Base-by-base conservation (phyloP, 345 rosid species). In the Sonneratia caseolaris region DNA sequence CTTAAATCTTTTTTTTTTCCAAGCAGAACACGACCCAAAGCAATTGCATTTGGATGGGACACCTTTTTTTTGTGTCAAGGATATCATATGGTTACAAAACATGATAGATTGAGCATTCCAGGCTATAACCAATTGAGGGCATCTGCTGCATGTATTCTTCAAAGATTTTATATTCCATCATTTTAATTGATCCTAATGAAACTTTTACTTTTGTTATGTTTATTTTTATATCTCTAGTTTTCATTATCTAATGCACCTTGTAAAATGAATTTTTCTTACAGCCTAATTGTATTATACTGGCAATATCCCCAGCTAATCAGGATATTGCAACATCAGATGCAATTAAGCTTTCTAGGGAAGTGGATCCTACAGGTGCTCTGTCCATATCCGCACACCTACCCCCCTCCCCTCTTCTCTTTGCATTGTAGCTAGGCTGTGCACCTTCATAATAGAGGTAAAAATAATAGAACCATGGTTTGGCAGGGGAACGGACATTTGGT, bases 271-370 rank as follows among this genome's bases (percentile, higher is more conserved):
- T 38, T 32, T 71, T 38, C 66, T 71, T 85, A 76, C 81, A 94
- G 98, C 97, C 97, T 64, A 94, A 91, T 71, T 81, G 90, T 76
- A 71, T 94, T 81, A 94, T 94, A 74, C 83, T 94, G 53, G 98
- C 98, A 22, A 91, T 91, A 83, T 87, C 98, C 70, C 98, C 98
- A 56, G 98, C 98, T 40, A 94, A 94, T 80, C 97, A 94, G 80
- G 98, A 94, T 76, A 88, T 94, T 24, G 98, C 98, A 5, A 91
- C 98, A 16, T 94, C 98, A 0, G 98, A 94, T 85, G 97, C 98
- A 43, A 94, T 94, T 72, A 91, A 90, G 75, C 91, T 91, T 51
- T 82, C 96, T 0, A 83, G 92, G 75, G 97, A 91, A 81, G 98
- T 91, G 51, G 98, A 94, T 84, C 95, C 97, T 66, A 21, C 89